phyloP scores from a whole-genome alignment of 2,329 filamentous ascomycete species.

The Xylaria sp. region DNA sequence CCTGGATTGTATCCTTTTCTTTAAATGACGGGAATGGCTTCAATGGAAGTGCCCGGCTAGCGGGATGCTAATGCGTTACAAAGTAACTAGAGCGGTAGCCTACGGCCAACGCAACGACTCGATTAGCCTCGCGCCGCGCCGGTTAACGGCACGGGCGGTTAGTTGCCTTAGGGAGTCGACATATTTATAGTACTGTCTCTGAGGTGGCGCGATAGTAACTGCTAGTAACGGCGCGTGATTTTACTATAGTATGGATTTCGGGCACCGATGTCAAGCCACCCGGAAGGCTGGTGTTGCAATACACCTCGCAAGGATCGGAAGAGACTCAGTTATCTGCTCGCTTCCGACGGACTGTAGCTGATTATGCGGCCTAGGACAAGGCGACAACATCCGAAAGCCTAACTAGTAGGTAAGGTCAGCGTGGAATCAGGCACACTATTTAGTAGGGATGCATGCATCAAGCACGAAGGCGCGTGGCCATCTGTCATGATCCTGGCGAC shows the following conservation, averaged over 20 bases:
- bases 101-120: background rate
- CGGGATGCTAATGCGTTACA: background rate
- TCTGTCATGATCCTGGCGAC: background rate
- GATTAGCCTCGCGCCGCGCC: background rate
- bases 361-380: background rate
- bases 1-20: background rate
- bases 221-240: background rate
- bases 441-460: slow-evolving; percentile 12
- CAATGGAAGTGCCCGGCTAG: background rate
- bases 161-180: background rate
- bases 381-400: background rate
- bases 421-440: background rate
- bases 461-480: slow-evolving; percentile 10
- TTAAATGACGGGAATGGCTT: background rate
- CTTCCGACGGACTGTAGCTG: background rate
- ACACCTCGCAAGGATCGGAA: slow-evolving; percentile 1
- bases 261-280: background rate
- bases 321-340: background rate
- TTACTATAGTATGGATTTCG: background rate
- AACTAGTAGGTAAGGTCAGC: background rate
- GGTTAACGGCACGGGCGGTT: background rate
- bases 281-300: background rate
- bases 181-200: background rate
- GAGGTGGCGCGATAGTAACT: background rate
- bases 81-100: slow-evolving; percentile 8